Evolutionary conservation across 352 stramenopile species (phyloP).

Genomic region (Phytophthora citrophthora): DNA sequence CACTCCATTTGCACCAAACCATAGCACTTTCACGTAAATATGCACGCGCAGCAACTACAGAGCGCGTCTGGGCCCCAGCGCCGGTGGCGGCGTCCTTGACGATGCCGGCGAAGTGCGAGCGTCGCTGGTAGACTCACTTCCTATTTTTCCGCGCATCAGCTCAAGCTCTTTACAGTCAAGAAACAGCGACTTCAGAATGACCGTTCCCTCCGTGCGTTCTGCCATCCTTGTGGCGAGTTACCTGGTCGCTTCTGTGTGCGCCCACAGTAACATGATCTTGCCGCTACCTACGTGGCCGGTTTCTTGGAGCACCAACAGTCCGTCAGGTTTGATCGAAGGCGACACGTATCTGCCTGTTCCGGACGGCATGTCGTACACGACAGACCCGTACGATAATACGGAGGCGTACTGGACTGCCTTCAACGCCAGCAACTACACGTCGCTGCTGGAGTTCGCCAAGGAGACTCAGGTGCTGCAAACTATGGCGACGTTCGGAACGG

Average conservation of each 20-base stretch:
- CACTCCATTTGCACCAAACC: slow-evolving; percentile 5
- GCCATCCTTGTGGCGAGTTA: slow-evolving; percentile 6
- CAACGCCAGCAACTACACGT: slow-evolving; percentile 41
- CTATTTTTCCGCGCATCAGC: slow-evolving; percentile 12
- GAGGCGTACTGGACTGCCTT: slow-evolving; percentile 32
- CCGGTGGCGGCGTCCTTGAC: neutral
- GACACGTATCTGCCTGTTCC: slow-evolving; percentile 40
- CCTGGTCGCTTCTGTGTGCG: slow-evolving; percentile 6
- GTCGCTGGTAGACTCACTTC: slow-evolving; percentile 23
- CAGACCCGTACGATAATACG: slow-evolving; percentile 36
- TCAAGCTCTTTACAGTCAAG: slow-evolving; percentile 12
- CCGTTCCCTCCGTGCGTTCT: slow-evolving; percentile 10
- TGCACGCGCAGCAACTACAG: slow-evolving; percentile 10
- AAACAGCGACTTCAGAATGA: slow-evolving; percentile 12
- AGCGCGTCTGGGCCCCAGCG: neutral
- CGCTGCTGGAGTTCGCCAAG: slow-evolving; percentile 31
- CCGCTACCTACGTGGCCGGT: slow-evolving; percentile 38
- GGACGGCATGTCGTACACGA: slow-evolving; percentile 38
- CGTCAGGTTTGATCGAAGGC: slow-evolving; percentile 44
- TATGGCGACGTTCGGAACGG: slow-evolving; percentile 28
- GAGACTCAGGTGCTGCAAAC: slow-evolving; percentile 29
- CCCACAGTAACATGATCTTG: slow-evolving; percentile 44
- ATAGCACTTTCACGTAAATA: slow-evolving; percentile 5
- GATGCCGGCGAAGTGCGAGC: neutral
- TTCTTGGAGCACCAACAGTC: slow-evolving; percentile 41